A percentile compares a stretch with the other conserved stretches of the same genome.
Conservation (phyloP, 768 basidiomycete genomes). For the Rhodotorula kratochvilovae region DNA sequence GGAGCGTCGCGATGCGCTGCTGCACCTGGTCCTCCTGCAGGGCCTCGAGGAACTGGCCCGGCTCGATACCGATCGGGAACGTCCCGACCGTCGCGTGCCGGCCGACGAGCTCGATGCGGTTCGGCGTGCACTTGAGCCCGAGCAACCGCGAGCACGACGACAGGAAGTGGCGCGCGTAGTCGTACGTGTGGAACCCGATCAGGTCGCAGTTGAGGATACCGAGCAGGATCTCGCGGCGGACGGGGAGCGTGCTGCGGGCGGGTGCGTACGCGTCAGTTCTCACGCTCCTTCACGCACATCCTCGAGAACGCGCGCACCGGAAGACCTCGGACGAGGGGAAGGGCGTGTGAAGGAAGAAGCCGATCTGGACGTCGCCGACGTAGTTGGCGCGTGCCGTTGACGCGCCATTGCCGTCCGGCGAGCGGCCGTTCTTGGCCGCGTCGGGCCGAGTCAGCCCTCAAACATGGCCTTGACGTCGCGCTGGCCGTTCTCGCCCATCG, state of each 20-base stretch:
- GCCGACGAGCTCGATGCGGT: conserved; percentile 89
- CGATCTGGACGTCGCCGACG: conserved; percentile 67
- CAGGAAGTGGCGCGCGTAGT: conserved; percentile 98
- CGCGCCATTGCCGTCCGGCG: not conserved
- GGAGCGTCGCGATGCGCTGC: conserved; percentile 70
- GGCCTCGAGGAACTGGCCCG: conserved; percentile 81
- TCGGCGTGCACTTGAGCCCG: conserved; percentile 91
- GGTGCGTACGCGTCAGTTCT: not conserved
- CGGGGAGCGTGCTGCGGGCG: conserved; percentile 77
- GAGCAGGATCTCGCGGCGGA: conserved; percentile 93
- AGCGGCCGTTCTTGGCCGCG: not conserved
- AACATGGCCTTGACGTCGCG: conserved; percentile 65
- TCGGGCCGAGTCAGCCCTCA: conserved; percentile 56
- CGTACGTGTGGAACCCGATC: conserved; percentile 99
- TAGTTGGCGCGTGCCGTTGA: conserved; percentile 36
- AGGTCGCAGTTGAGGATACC: conserved; percentile 93
- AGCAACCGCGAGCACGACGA: conserved; percentile 97
- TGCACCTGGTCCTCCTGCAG: conserved; percentile 73
- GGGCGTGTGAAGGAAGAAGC: conserved; percentile 97
- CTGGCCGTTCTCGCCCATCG: conserved; percentile 56
- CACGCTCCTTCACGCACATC: not conserved
- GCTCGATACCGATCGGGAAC: conserved; percentile 98
- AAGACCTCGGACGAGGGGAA: conserved; percentile 98
- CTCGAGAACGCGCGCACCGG: conserved; percentile 55
- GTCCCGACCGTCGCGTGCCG: conserved; percentile 95